These are phyloP conservation scores for Pascua sp. DNA, from an alignment of 1,284 basidiomycete genomes.

Conservation along the genomic window DNA sequence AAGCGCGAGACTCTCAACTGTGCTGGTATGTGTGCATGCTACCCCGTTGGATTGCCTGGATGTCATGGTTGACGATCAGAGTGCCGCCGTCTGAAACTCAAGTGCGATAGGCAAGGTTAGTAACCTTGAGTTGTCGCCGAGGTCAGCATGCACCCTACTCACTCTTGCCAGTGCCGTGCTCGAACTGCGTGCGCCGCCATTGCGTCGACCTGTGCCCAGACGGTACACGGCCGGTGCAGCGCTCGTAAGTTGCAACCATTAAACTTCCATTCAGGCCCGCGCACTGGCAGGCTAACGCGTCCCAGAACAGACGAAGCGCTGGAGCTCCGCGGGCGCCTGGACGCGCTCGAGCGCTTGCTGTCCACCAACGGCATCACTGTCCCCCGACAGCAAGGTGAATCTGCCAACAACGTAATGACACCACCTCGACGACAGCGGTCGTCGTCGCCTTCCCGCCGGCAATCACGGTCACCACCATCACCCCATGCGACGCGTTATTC, in stretches of 20 bases:
- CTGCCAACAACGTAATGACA: neutral
- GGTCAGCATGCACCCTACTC: too few relatives aligned
- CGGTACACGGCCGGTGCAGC: conserved; percentile 19
- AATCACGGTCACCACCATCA: neutral
- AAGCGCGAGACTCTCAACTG: conserved; percentile 3
- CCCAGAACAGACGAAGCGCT: conserved; percentile 9
- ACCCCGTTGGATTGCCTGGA: neutral
- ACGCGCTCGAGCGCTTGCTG: conserved; percentile 21
- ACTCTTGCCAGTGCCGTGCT: conserved; percentile 23
- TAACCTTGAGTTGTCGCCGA: neutral
- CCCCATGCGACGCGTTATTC: neutral
- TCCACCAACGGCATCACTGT: conserved; percentile 18
- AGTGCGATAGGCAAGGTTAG: conserved; percentile 24
- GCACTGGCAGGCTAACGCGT: neutral
- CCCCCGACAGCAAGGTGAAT: neutral
- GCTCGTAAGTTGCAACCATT: too few relatives aligned
- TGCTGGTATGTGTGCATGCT: conserved; percentile 3
- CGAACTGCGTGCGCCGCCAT: conserved; percentile 27
- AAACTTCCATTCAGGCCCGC: conserved; percentile 10
- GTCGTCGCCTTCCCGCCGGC: neutral
- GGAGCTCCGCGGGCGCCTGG: conserved; percentile 21
- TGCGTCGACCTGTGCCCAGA: conserved; percentile 31
- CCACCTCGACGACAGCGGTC: neutral
- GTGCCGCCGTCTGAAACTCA: conserved; percentile 28
- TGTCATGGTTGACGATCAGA: conserved; percentile 14